Conservation (phyloP, 176 grass and related monocot genomes). For the Avena sativa region DNA sequence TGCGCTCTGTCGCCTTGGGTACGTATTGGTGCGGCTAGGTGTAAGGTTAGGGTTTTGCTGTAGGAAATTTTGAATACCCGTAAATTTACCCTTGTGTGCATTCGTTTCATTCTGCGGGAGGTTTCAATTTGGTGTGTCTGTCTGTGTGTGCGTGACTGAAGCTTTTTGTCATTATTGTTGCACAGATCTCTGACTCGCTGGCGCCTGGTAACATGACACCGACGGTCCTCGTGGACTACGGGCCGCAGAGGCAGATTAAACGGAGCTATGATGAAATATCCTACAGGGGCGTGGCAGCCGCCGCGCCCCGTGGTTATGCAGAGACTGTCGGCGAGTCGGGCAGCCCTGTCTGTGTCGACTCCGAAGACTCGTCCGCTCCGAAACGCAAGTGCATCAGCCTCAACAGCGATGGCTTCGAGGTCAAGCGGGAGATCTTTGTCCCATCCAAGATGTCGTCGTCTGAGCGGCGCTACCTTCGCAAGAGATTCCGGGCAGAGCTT, state of each 20-base stretch:
- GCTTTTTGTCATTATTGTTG: constrained; percentile 1
- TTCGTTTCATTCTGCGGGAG: neutral
- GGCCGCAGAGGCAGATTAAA: constrained; percentile 59
- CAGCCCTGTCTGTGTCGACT: constrained; percentile 66
- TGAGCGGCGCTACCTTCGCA: constrained; percentile 62
- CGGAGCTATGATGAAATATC: constrained; percentile 51
- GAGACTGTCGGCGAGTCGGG: constrained; percentile 66
- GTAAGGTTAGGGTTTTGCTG: constrained; percentile 41
- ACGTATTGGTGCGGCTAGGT: neutral
- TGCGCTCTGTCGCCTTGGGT: neutral
- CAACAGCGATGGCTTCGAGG: constrained; percentile 58
- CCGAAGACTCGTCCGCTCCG: constrained; percentile 63
- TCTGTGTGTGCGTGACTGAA: neutral
- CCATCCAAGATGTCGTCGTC: constrained; percentile 70
- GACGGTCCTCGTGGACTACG: constrained; percentile 61
- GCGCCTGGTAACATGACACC: constrained; percentile 69
- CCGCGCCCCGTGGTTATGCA: neutral
- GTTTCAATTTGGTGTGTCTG: constrained; percentile 23
- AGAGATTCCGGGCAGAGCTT: constrained; percentile 70
- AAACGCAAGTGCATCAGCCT: constrained; percentile 92
- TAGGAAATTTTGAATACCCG: neutral
- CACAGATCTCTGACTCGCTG: constrained; percentile 45
- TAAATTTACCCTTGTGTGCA: neutral
- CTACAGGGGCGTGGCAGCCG: neutral
- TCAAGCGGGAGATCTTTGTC: constrained; percentile 64